Evolutionary conservation across 257 asterid species (phyloP).

Genomic region (Solanum sejunctum): DNA sequence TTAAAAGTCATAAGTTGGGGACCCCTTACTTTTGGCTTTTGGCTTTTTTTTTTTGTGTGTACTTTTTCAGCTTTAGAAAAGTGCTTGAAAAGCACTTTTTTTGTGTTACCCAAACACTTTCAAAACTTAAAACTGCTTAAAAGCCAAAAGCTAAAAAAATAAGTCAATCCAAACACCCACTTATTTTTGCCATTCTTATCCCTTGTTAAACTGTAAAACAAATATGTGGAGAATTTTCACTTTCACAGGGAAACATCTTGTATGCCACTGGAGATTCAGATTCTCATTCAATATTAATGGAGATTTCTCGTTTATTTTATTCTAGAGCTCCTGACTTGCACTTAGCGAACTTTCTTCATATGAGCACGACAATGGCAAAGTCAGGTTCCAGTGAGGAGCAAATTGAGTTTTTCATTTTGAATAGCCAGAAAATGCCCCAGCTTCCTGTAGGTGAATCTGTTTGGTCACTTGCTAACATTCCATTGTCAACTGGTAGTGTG

Average conservation of each 20-base stretch:
- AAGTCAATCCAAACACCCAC: too few species aligned
- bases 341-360: conserved; percentile 87
- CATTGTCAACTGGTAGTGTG: conserved; percentile 21
- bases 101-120: too few species aligned
- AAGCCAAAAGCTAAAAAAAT: too few species aligned
- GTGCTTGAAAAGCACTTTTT: too few species aligned
- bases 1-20: too few species aligned
- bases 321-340: conserved; percentile 53
- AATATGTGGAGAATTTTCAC: not conserved
- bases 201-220: not conserved
- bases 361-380: conserved; percentile 66
- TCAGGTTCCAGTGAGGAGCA: conserved; percentile 84
- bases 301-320: conserved; percentile 52
- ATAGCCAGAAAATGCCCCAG: conserved; percentile 70
- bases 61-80: too few species aligned
- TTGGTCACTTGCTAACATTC: conserved; percentile 47
- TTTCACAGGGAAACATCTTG: conserved; percentile 49
- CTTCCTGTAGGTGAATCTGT: conserved; percentile 50
- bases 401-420: conserved; percentile 57
- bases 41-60: too few species aligned
- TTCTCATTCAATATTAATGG: conserved; percentile 56
- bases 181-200: not conserved
- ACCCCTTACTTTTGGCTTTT: too few species aligned
- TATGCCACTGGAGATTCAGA: conserved; percentile 54
- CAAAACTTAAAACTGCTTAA: too few species aligned